phyloP scores from a whole-genome alignment of 495 filamentous ascomycete species.

The Penicillium dipodomyicola region DNA sequence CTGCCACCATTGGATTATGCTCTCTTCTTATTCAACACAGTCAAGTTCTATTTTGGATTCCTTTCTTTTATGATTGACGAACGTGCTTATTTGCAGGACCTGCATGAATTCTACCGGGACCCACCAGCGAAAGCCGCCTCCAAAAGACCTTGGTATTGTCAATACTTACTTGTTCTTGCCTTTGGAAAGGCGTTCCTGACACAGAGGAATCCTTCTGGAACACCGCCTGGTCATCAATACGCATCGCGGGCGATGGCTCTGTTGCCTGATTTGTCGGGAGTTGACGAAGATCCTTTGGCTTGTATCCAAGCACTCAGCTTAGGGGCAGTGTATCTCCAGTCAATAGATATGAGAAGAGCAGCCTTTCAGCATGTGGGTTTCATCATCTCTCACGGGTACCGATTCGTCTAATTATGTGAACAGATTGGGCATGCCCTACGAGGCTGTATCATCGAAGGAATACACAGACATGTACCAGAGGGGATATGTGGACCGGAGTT shows the following conservation, averaged over 20 bases:
- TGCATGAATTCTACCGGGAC: conserved; percentile 34
- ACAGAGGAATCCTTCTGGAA: conserved; percentile 28
- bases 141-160: conserved; percentile 36
- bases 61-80: conserved; percentile 42
- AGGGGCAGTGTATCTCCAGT: conserved; percentile 38
- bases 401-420: background rate
- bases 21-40: conserved; percentile 38
- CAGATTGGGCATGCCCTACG: conserved; percentile 40
- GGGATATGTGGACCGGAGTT: conserved; percentile 24
- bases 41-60: conserved; percentile 40
- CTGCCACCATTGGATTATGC: conserved; percentile 39
- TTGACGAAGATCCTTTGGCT: conserved; percentile 32
- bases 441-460: conserved; percentile 36
- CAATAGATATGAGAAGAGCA: conserved; percentile 37
- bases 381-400: background rate
- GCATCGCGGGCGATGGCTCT: conserved; percentile 40
- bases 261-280: conserved; percentile 35
- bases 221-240: conserved; percentile 36
- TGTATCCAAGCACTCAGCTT: conserved; percentile 38
- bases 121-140: conserved; percentile 25
- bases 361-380: conserved; percentile 36
- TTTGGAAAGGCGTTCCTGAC: conserved; percentile 42
- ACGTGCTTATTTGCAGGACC: conserved; percentile 29
- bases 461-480: conserved; percentile 36
- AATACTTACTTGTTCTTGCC: conserved; percentile 41